These are phyloP conservation scores for Nothopassalora personata DNA, from an alignment of 2,329 filamentous ascomycete genomes.

Conservation along the genomic window DNA sequence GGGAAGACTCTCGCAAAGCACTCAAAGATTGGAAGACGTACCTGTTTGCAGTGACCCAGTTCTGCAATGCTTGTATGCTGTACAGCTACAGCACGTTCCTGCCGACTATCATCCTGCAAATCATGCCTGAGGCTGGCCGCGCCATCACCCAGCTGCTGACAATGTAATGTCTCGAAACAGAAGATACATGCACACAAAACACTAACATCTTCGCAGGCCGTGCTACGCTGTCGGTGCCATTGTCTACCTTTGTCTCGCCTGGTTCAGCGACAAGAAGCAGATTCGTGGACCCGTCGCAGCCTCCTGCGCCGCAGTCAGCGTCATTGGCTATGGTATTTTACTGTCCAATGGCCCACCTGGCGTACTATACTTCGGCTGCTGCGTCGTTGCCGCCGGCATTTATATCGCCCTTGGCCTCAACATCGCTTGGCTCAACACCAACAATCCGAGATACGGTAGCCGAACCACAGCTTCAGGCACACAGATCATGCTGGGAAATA, in stretches of 20 bases:
- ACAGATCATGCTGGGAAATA: slow-evolving; percentile 66
- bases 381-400: slow-evolving; percentile 68
- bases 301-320: slow-evolving; percentile 47
- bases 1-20: slow-evolving; percentile 59
- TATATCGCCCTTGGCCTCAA: slow-evolving; percentile 57
- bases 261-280: slow-evolving; percentile 63
- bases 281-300: slow-evolving; percentile 60
- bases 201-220: slow-evolving; percentile 36
- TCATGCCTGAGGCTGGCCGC: slow-evolving; percentile 56
- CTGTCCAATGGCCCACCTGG: slow-evolving; percentile 56
- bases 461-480: slow-evolving; percentile 65
- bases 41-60: slow-evolving; percentile 63
- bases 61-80: slow-evolving; percentile 69
- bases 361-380: slow-evolving; percentile 70
- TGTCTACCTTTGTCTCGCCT: slow-evolving; percentile 61
- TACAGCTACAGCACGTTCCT: slow-evolving; percentile 75
- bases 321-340: slow-evolving; percentile 48
- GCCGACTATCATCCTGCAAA: slow-evolving; percentile 68
- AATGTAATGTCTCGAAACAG: too few species aligned
- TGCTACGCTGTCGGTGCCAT: slow-evolving; percentile 69
- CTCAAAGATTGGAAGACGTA: slow-evolving; percentile 73
- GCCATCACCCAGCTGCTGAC: slow-evolving; percentile 70
- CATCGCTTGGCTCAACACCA: slow-evolving; percentile 50
- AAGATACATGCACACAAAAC: too few species aligned
- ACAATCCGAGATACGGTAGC: slow-evolving; percentile 70